phyloP scores from a whole-genome alignment of 139 green algal species.

The Eudorina sp. region DNA sequence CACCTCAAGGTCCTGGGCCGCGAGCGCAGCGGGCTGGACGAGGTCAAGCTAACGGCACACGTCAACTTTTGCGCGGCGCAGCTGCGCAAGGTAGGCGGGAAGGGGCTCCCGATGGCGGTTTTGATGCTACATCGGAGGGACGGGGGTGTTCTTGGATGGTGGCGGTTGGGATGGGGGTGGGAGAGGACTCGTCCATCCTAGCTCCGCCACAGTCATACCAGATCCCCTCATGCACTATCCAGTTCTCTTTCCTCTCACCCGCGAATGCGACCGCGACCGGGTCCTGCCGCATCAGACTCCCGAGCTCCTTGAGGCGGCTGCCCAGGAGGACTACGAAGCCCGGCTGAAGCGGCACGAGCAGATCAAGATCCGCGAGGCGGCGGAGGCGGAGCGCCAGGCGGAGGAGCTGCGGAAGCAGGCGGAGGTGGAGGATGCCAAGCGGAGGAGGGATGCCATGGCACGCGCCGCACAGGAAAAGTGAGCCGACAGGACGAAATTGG shows the following conservation, averaged over 20 bases:
- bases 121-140: too few relatives aligned
- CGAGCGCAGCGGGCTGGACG: conserved; percentile 61
- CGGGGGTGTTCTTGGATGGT: too few relatives aligned
- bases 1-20: conserved; percentile 48
- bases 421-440: conserved; percentile 18
- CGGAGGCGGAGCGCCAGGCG: conserved; percentile 37
- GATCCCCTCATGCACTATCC: too few relatives aligned
- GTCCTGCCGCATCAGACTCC: too few relatives aligned
- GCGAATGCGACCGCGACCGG: too few relatives aligned
- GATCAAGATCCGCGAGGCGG: conserved; percentile 44
- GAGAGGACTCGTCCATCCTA: too few relatives aligned
- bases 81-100: conserved; percentile 47
- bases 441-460: conserved; percentile 4
- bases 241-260: too few relatives aligned
- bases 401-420: conserved; percentile 44
- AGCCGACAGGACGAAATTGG: too few relatives aligned
- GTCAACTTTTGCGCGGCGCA: conserved; percentile 71
- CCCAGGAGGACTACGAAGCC: conserved; percentile 41
- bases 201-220: too few relatives aligned
- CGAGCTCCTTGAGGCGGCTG: conserved; percentile 4
- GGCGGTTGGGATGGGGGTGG: too few relatives aligned
- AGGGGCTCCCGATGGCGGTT: too few relatives aligned
- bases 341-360: conserved; percentile 45
- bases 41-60: conserved; percentile 69
- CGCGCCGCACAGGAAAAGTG: conserved; percentile 49